Evolutionary conservation across 257 asterid species (phyloP).

Genomic region (Verbena officinalis): DNA sequence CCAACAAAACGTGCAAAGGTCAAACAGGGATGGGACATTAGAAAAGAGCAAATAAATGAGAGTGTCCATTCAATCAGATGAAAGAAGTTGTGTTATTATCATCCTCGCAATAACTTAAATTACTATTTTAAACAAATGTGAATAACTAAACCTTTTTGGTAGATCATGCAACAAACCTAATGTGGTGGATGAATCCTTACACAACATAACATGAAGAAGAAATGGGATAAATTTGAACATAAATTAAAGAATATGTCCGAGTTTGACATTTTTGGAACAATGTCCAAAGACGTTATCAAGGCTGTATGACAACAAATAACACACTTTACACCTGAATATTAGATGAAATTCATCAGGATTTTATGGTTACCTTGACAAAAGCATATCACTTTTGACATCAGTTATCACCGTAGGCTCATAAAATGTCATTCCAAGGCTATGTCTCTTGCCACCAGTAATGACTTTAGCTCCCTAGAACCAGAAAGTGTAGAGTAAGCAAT

Average conservation of each 20-base stretch:
- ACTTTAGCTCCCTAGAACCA: constrained; percentile 87
- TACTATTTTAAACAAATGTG: too few species aligned
- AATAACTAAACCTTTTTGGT: not conserved
- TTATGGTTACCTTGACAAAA: constrained; percentile 61
- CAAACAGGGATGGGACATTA: not conserved
- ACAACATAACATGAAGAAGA: constrained; percentile 13
- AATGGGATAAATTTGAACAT: not conserved
- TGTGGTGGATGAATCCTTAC: constrained; percentile 12
- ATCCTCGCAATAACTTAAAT: too few species aligned
- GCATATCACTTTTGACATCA: constrained; percentile 86
- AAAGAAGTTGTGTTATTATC: too few species aligned
- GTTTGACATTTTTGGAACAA: not conserved
- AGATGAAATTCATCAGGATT: constrained; percentile 22
- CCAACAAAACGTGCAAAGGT: not conserved
- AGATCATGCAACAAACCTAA: constrained; percentile 10
- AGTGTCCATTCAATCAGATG: too few species aligned
- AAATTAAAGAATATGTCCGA: not conserved
- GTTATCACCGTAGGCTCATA: constrained; percentile 90
- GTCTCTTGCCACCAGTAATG: constrained; percentile 83
- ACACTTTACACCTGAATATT: constrained; percentile 5
- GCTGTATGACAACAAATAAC: not conserved
- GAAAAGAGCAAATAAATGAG: not conserved
- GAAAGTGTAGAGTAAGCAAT: constrained; percentile 26
- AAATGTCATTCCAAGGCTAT: constrained; percentile 86
- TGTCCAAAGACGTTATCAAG: constrained; percentile 17